These are phyloP conservation scores for Asterionellopsis glacialis DNA, from an alignment of 108 stramenopile genomes.

Conservation along the genomic window DNA sequence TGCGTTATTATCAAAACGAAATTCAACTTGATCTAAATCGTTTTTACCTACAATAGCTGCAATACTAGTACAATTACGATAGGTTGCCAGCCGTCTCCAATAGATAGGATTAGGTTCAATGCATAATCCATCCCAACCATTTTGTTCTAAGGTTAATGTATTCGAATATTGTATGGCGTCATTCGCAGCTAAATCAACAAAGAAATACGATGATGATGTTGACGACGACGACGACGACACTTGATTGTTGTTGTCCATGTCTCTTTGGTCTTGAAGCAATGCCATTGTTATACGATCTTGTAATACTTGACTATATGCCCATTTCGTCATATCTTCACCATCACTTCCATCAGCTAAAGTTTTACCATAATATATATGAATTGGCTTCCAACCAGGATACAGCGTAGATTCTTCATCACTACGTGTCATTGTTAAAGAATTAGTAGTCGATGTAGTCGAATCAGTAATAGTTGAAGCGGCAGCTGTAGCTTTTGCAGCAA, in stretches of 20 bases:
- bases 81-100: slow-evolving; percentile 17
- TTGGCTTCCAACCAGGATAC: slow-evolving; percentile 35
- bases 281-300: slow-evolving; percentile 9
- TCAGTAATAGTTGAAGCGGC: too few species aligned
- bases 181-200: slow-evolving; percentile 20
- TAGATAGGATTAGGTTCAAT: slow-evolving; percentile 20
- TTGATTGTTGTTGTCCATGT: too few species aligned
- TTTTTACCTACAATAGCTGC: slow-evolving; percentile 17
- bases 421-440: too few species aligned
- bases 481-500: too few species aligned
- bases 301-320: slow-evolving; percentile 5
- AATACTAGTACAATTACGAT: slow-evolving; percentile 13
- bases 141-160: slow-evolving; percentile 10
- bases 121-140: slow-evolving; percentile 17
- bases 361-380: slow-evolving; percentile 49
- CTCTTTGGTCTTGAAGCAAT: not conserved
- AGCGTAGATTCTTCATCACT: too few species aligned
- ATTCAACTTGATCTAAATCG: slow-evolving; percentile 1
- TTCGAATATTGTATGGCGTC: slow-evolving; percentile 5
- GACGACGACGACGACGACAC: too few species aligned
- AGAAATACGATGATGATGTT: not conserved
- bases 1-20: not conserved
- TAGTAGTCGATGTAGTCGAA: too few species aligned
- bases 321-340: not conserved
- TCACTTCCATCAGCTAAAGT: not conserved